Conservation (phyloP, 208 protist species). For the Crithidia sp. region DNA sequence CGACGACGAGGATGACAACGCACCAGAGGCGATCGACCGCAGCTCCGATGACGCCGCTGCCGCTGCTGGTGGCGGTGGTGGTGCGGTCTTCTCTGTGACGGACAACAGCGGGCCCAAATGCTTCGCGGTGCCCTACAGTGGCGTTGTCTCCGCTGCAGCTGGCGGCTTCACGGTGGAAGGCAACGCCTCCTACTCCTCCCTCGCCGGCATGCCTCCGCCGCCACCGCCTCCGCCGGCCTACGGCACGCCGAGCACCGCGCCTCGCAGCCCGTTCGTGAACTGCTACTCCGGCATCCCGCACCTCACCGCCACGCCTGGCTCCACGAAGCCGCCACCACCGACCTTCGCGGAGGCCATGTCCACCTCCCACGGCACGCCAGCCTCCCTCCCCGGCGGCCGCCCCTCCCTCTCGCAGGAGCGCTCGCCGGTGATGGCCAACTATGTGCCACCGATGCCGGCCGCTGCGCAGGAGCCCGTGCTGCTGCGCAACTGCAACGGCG, state of each 20-base stretch:
- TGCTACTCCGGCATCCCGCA: slow-evolving; percentile 51
- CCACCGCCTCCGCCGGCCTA: slow-evolving; percentile 37
- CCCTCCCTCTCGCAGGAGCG: slow-evolving; percentile 46
- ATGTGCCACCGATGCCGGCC: slow-evolving; percentile 67
- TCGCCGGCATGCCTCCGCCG: slow-evolving; percentile 27
- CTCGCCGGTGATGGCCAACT: slow-evolving; percentile 62
- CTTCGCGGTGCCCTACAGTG: slow-evolving; percentile 13
- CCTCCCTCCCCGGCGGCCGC: slow-evolving; percentile 21
- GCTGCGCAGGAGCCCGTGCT: slow-evolving; percentile 72
- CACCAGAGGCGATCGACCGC: slow-evolving; percentile 12
- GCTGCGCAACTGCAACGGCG: slow-evolving; percentile 80
- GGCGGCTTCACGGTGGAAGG: slow-evolving; percentile 63
- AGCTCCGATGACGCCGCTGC: slow-evolving; percentile 35
- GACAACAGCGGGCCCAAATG: slow-evolving; percentile 13
- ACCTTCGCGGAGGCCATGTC: slow-evolving; percentile 79
- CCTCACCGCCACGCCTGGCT: slow-evolving; percentile 13
- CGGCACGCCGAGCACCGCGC: slow-evolving; percentile 35
- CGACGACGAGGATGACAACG: slow-evolving; percentile 28
- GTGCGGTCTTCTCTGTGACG: slow-evolving; percentile 20
- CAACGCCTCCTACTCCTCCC: slow-evolving; percentile 34
- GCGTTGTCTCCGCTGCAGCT: neutral
- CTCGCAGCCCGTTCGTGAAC: slow-evolving; percentile 38
- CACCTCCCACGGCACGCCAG: slow-evolving; percentile 35
- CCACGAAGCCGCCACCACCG: slow-evolving; percentile 54
- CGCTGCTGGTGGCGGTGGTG: neutral